Evolutionary conservation across 2,329 filamentous ascomycete species (phyloP).

Genomic region (Ambrosiella xylebori): DNA sequence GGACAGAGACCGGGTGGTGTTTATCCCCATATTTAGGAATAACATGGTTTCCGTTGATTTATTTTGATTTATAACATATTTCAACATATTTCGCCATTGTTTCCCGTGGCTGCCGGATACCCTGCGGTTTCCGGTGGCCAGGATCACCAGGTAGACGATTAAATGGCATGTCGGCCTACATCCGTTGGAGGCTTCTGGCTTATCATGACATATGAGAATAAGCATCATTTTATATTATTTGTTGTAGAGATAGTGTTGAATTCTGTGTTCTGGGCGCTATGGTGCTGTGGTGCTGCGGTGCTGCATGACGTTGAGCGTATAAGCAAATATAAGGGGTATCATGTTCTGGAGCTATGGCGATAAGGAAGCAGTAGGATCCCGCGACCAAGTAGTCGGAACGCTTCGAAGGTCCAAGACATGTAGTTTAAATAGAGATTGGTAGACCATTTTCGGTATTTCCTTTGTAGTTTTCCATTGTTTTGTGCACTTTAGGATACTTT

Average conservation of each 20-base stretch:
- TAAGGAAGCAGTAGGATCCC: too few species aligned
- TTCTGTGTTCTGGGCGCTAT: too few species aligned
- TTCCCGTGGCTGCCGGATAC: neutral
- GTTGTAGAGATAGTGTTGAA: neutral
- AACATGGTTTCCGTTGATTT: neutral
- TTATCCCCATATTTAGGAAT: too few species aligned
- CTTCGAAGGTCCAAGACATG: too few species aligned
- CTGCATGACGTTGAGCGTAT: neutral
- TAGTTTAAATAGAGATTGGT: too few species aligned
- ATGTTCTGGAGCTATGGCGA: neutral
- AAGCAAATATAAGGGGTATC: neutral
- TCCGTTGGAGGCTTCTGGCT: neutral
- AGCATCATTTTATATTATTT: neutral
- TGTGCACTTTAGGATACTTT: too few species aligned
- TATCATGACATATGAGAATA: neutral
- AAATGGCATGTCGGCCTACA: neutral
- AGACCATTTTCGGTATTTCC: too few species aligned
- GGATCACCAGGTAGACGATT: neutral
- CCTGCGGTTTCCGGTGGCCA: neutral
- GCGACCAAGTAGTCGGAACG: too few species aligned
- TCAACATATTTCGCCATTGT: neutral
- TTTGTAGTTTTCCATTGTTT: too few species aligned
- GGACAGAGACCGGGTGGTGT: too few species aligned
- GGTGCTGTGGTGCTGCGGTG: too few species aligned
- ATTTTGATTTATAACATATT: neutral